Percentiles rank a stretch among this genome's conserved stretches.
Evolutionary conservation across 257 asterid genomes (phyloP).

Genomic region (Solanum paucissectum): DNA sequence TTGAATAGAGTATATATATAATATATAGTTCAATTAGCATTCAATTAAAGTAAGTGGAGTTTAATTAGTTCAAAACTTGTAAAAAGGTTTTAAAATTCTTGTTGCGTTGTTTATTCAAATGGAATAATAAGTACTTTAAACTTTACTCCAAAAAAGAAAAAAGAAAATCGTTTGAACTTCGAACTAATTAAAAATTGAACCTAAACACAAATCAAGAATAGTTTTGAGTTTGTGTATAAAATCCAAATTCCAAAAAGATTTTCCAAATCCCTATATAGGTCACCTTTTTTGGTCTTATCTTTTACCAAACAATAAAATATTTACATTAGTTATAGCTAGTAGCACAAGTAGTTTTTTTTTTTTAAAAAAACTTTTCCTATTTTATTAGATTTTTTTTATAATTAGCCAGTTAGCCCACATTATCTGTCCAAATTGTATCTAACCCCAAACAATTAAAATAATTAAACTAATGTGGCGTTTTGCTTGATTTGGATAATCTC

Average conservation of each 20-base stretch:
- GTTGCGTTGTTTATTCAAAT: neutral
- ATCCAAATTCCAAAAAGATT: neutral
- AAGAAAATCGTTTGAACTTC: neutral
- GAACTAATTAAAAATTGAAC: neutral
- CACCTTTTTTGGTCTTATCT: neutral
- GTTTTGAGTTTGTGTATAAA: neutral
- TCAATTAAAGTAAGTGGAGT: neutral
- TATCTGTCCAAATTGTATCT: neutral
- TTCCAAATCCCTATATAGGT: neutral
- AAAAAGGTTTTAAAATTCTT: neutral
- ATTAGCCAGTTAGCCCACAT: neutral
- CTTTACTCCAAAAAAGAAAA: too few species aligned
- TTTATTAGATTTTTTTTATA: neutral
- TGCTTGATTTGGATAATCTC: neutral
- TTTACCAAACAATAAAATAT: neutral
- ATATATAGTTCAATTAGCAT: neutral
- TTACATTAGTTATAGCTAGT: neutral
- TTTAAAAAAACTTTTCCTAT: neutral
- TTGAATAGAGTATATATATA: neutral
- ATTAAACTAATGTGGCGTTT: neutral
- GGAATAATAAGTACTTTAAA: neutral
- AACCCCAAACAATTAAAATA: neutral
- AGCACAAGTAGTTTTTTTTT: neutral
- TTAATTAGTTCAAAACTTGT: neutral
- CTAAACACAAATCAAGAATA: neutral